These are phyloP conservation scores for Mycena polygramma DNA, from an alignment of 768 basidiomycete species.

Conservation along the genomic window DNA sequence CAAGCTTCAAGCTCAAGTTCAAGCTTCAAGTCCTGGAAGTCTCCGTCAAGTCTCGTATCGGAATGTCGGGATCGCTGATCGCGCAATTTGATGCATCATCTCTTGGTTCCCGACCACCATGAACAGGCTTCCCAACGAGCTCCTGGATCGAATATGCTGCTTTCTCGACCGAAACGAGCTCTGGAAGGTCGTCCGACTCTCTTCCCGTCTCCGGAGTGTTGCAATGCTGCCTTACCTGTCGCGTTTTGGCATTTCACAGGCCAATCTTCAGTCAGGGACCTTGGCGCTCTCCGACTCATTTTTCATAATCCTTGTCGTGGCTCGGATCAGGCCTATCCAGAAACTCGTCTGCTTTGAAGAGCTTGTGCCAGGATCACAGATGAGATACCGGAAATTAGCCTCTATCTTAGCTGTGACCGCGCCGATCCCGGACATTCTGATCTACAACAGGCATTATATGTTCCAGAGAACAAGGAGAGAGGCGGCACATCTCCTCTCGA, in stretches of 20 bases:
- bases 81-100: background rate
- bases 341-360: conserved; percentile 27
- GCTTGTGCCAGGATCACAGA: background rate
- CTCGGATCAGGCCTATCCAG: conserved; percentile 21
- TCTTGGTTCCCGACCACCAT: conserved; percentile 3
- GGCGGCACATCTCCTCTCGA: conserved; percentile 13
- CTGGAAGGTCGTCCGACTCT: conserved; percentile 13
- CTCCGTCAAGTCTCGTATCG: background rate
- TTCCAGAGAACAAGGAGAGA: conserved; percentile 18
- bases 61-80: conserved; percentile 1
- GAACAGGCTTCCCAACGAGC: conserved; percentile 31
- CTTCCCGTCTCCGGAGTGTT: conserved; percentile 17
- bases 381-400: conserved; percentile 12
- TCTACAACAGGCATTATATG: conserved; percentile 25
- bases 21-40: too few relatives aligned
- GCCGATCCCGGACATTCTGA: conserved; percentile 33
- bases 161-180: conserved; percentile 14
- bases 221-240: conserved; percentile 21
- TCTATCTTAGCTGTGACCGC: conserved; percentile 5
- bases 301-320: conserved; percentile 30
- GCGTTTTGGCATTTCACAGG: conserved; percentile 20
- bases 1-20: too few relatives aligned
- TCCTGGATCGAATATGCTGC: conserved; percentile 26
- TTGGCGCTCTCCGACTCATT: conserved; percentile 31
- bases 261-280: conserved; percentile 25